A percentile compares a stretch with the other conserved stretches of the same genome.
Conservation (phyloP, 2,329 filamentous ascomycete genomes). For the Claviceps purpurea region DNA sequence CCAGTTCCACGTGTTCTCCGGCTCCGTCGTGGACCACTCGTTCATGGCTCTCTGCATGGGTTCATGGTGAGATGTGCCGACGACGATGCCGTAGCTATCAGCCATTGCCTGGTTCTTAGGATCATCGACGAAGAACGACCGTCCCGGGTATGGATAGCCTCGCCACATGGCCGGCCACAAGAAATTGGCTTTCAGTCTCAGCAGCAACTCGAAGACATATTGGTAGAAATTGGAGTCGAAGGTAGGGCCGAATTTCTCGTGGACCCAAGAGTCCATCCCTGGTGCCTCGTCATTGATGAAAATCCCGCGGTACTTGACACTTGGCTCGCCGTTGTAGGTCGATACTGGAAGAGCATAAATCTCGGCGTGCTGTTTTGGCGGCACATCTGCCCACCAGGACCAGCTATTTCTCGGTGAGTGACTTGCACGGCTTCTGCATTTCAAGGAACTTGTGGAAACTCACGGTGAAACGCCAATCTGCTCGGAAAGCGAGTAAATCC, state of each 20-base stretch:
- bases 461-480: conserved; percentile 46
- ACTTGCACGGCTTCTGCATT: background rate
- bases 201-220: conserved; percentile 48
- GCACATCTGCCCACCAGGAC: conserved; percentile 48
- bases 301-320: conserved; percentile 46
- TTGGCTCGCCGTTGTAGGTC: conserved; percentile 30
- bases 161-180: conserved; percentile 57
- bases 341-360: conserved; percentile 32
- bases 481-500: conserved; percentile 45
- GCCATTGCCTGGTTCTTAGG: conserved; percentile 42
- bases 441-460: conserved; percentile 1
- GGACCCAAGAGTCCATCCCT: conserved; percentile 40
- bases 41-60: conserved; percentile 49
- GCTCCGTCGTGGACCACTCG: conserved; percentile 25
- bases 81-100: conserved; percentile 49
- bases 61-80: conserved; percentile 52
- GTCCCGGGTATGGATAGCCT: conserved; percentile 29
- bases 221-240: conserved; percentile 45
- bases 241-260: conserved; percentile 31
- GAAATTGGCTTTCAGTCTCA: conserved; percentile 48
- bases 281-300: conserved; percentile 44
- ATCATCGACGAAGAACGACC: conserved; percentile 51
- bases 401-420: conserved; percentile 20
- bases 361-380: conserved; percentile 27
- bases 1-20: conserved; percentile 46